phyloP scores from a whole-genome alignment of 495 filamentous ascomycete species.

The Glutinoglossum americanum region DNA sequence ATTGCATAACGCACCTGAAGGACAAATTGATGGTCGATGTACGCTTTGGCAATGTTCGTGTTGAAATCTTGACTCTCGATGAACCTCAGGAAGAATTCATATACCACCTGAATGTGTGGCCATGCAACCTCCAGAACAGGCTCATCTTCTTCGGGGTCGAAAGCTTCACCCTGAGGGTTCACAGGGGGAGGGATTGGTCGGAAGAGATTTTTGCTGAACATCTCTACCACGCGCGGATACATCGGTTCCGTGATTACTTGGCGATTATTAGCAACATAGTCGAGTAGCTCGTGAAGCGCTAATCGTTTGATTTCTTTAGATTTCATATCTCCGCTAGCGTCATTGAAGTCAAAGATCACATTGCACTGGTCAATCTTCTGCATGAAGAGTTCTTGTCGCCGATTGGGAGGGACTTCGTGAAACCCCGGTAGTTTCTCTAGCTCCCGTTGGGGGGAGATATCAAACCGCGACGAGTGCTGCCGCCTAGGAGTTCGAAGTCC shows the following conservation, averaged over 20 bases:
- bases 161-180: conserved; percentile 95
- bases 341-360: conserved; percentile 99
- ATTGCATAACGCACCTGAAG: conserved; percentile 39
- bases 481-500: conserved; percentile 86
- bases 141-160: conserved; percentile 96
- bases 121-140: conserved; percentile 95
- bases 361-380: conserved; percentile 99
- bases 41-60: conserved; percentile 97
- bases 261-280: conserved; percentile 96
- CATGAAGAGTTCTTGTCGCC: conserved; percentile 96
- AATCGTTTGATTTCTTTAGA: conserved; percentile 99
- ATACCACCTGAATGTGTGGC: conserved; percentile 98
- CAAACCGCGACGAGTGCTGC: conserved; percentile 92
- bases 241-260: conserved; percentile 97
- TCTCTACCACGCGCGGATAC: conserved; percentile 96
- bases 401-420: conserved; percentile 88
- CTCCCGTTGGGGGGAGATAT: conserved; percentile 86
- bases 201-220: conserved; percentile 99
- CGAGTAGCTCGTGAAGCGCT: conserved; percentile 85
- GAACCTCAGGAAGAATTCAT: conserved; percentile 96
- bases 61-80: conserved; percentile 99
- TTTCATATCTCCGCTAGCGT: conserved; percentile 96
- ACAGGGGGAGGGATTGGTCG: conserved; percentile 89
- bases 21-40: conserved; percentile 96
- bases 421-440: conserved; percentile 97